Conservation (phyloP, 495 filamentous ascomycete genomes). For the Cercophora scortea region DNA sequence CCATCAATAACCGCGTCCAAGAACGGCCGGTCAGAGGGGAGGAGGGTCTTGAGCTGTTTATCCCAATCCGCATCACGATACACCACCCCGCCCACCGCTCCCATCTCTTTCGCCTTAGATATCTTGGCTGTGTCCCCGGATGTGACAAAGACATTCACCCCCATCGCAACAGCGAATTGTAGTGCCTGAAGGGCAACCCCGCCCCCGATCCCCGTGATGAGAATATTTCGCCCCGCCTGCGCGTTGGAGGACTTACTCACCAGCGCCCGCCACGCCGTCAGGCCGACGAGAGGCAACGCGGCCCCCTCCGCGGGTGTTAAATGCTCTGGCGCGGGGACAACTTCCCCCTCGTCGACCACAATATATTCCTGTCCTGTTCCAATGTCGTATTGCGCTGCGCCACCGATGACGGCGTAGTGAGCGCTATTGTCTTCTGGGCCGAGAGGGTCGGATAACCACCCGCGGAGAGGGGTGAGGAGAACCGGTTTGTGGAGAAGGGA, state of each 20-base stretch:
- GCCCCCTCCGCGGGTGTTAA: constrained; percentile 66
- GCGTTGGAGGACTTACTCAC: constrained; percentile 59
- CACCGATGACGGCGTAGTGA: constrained; percentile 63
- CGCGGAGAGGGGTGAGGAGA: constrained; percentile 61
- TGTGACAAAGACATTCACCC: constrained; percentile 62
- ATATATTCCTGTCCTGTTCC: constrained; percentile 69
- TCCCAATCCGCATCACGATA: constrained; percentile 65
- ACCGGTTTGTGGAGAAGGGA: constrained; percentile 55
- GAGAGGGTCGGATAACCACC: constrained; percentile 62
- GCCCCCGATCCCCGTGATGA: constrained; percentile 75
- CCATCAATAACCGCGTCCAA: constrained; percentile 72
- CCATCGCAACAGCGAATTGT: constrained; percentile 59
- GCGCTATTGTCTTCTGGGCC: constrained; percentile 57
- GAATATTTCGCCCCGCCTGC: constrained; percentile 50
- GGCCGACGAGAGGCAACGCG: constrained; percentile 68
- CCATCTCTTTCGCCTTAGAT: constrained; percentile 51
- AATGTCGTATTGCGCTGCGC: constrained; percentile 49
- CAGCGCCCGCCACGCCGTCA: constrained; percentile 83
- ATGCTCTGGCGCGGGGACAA: constrained; percentile 68
- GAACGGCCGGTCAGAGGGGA: constrained; percentile 50
- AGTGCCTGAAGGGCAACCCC: constrained; percentile 68
- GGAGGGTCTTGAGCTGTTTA: constrained; percentile 47
- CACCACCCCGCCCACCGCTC: constrained; percentile 60
- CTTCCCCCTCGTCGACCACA: constrained; percentile 58
- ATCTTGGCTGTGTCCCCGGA: constrained; percentile 59